Base-by-base conservation (phyloP, 192 early-diverging fungal genomes). In the Powellomyces hirtus region DNA sequence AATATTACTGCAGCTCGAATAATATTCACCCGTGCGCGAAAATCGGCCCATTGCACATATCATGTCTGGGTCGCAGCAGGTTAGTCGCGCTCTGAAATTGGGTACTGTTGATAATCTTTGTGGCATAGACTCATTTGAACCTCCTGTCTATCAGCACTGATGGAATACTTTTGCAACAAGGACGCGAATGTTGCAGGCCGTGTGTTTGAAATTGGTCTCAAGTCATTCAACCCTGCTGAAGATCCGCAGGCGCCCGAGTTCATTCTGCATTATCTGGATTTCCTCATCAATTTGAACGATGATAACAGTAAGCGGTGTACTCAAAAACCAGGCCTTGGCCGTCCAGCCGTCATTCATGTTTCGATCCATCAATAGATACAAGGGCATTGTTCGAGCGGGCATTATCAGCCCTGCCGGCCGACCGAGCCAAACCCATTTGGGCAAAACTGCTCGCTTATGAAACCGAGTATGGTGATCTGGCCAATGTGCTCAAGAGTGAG, bases 81-180 rank as follows among this genome's bases (percentile, higher is more conserved):
- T 88, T 66, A 61, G 71, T 31, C 33, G 36, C 5, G 5, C 53
- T 7, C 27, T 52, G 50, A 8, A 24, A 52, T 52, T 52, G n/a
- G n/a, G n/a, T n/a, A n/a, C n/a, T n/a, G n/a, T n/a, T n/a, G n/a
- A n/a, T n/a, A n/a, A n/a, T n/a, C n/a, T n/a, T n/a, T n/a, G n/a
- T n/a, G n/a, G n/a, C n/a, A n/a, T n/a, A n/a, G n/a, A n/a, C n/a
- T n/a, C n/a, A n/a, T n/a, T n/a, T n/a, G n/a, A n/a, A n/a, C n/a
- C n/a, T 2, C 46, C 14, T 14, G n/a, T 49, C 46, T 2, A 4
- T 38, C 76, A 60, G 96, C 94, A 10, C 67, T 94, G 37, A 91
- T 96, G 91, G 96, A 98, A 76, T 93, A 92, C 73, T 89, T 95
- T 70, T 86, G 89, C 60, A 92, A 85, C 51, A 96, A 96, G 79